Evolutionary conservation across 176 grass and related monocot genomes (phyloP).

Genomic region (Thalia dealbata): DNA sequence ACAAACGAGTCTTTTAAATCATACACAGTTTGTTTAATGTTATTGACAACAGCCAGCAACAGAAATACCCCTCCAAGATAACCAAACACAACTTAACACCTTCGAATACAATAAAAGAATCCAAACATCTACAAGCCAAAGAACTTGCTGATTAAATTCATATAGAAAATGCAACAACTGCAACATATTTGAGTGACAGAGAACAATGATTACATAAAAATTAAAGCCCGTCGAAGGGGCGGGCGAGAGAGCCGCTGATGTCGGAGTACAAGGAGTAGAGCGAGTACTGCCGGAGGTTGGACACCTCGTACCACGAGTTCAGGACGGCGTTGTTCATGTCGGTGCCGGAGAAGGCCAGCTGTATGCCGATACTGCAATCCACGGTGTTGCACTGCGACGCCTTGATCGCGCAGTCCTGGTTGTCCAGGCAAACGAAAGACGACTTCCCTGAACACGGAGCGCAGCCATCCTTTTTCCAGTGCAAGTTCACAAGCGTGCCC

Average conservation of each 20-base stretch:
- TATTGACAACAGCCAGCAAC: too few species aligned
- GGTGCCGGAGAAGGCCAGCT: conserved; percentile 73
- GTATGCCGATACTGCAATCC: conserved; percentile 58
- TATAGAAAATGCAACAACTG: too few species aligned
- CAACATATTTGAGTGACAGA: too few species aligned
- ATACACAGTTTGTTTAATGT: too few species aligned
- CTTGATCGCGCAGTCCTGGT: conserved; percentile 50
- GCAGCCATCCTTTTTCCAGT: conserved; percentile 62
- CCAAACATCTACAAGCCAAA: too few species aligned
- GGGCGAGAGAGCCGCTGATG: conserved; percentile 54
- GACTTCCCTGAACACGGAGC: conserved; percentile 50
- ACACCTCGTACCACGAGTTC: conserved; percentile 90
- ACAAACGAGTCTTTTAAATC: too few species aligned
- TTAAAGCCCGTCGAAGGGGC: conserved; percentile 46
- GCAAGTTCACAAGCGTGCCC: conserved; percentile 66
- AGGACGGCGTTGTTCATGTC: conserved; percentile 63
- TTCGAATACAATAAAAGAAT: too few species aligned
- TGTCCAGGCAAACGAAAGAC: conserved; percentile 39
- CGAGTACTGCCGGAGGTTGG: conserved; percentile 79
- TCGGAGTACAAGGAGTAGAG: conserved; percentile 57
- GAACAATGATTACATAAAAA: not conserved
- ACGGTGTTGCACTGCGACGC: conserved; percentile 35
- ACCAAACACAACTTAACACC: not conserved
- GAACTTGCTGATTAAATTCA: too few species aligned
- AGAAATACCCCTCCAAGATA: too few species aligned